Evolutionary conservation across 345 rosid genomes (phyloP).

Genomic region (Heritiera fomes): DNA sequence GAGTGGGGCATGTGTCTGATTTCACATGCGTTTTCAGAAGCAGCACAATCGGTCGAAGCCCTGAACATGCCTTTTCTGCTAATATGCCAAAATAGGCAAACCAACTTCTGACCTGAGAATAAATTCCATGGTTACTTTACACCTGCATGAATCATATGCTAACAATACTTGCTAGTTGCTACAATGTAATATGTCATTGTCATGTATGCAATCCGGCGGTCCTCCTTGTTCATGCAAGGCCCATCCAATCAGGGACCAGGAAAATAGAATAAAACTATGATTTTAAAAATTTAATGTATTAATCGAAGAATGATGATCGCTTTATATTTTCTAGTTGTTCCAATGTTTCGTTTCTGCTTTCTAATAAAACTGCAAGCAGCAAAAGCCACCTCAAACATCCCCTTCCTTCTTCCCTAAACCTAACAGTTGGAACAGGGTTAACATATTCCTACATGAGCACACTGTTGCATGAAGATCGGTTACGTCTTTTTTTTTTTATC

Average conservation of each 20-base stretch:
- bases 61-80: background rate
- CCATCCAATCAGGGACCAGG: background rate
- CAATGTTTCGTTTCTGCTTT: background rate
- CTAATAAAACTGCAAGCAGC: background rate
- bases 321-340: background rate
- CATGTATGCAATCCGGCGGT: background rate
- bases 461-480: background rate
- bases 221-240: background rate
- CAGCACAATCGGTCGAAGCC: background rate
- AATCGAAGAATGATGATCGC: background rate
- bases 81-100: conserved; percentile 14
- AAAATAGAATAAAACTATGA: background rate
- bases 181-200: background rate
- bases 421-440: background rate
- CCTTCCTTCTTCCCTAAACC: background rate
- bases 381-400: too few relatives aligned
- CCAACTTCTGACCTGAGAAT: background rate
- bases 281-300: background rate
- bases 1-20: background rate
- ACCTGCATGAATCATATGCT: conserved; percentile 16
- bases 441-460: background rate
- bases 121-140: conserved; percentile 15
- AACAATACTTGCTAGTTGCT: background rate
- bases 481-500: background rate
- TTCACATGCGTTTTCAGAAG: background rate